Percentiles rank a stretch among this genome's conserved stretches.
phyloP scores from a whole-genome alignment of 2,329 filamentous ascomycete species.

The Diaporthe humulicola region DNA sequence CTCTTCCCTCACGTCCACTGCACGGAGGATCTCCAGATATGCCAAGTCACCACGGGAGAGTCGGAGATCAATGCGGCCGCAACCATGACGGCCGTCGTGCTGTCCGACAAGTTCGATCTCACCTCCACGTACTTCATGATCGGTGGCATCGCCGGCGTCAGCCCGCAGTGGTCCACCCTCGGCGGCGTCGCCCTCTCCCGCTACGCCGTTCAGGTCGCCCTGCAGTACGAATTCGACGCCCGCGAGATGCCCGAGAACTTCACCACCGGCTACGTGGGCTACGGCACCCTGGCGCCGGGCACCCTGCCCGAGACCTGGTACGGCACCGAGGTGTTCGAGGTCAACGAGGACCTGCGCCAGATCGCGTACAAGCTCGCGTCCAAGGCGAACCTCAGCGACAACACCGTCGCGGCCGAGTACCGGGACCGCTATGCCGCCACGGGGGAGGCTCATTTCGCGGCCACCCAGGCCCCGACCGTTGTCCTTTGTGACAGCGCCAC shows the following conservation, averaged over 20 bases:
- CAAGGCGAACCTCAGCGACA: constrained; percentile 66
- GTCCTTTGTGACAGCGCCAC: constrained; percentile 77
- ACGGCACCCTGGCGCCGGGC: constrained; percentile 67
- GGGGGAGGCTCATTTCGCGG: constrained; percentile 56
- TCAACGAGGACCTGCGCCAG: constrained; percentile 70
- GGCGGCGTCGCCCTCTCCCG: constrained; percentile 76
- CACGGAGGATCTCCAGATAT: constrained; percentile 70
- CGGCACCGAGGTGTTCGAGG: constrained; percentile 78
- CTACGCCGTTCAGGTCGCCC: constrained; percentile 79
- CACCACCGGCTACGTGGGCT: constrained; percentile 77
- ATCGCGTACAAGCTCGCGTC: constrained; percentile 64
- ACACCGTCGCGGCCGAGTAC: constrained; percentile 62
- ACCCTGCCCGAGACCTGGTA: constrained; percentile 72
- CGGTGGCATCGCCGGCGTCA: constrained; percentile 81
- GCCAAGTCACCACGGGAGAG: constrained; percentile 78
- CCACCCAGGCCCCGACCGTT: constrained; percentile 64
- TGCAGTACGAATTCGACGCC: constrained; percentile 82
- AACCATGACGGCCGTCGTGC: constrained; percentile 73
- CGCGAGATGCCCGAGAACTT: constrained; percentile 76
- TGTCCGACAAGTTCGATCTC: constrained; percentile 74
- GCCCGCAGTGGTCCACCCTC: constrained; percentile 75
- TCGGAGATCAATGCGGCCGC: constrained; percentile 81
- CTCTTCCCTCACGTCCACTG: constrained; percentile 76
- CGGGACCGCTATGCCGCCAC: constrained; percentile 64
- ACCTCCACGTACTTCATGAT: constrained; percentile 78